A percentile compares a stretch with the other conserved stretches of the same genome.
phyloP scores from a whole-genome alignment of 768 basidiomycete species.

The Thelephora ganbajun region DNA sequence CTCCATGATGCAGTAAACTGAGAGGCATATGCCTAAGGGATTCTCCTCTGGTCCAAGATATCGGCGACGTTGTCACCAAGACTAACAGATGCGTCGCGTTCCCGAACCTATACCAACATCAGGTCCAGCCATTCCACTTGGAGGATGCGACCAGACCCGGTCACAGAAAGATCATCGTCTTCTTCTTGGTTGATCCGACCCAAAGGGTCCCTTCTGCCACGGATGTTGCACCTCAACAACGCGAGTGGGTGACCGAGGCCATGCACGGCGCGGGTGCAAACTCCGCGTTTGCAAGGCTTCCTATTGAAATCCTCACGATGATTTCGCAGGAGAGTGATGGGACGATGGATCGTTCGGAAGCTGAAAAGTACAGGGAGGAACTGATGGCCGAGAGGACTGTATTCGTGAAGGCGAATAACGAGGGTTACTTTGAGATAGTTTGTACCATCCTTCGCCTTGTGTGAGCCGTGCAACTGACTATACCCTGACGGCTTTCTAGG shows the following conservation, averaged over 20 bases:
- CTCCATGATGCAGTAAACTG: background rate
- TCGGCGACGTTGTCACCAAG: slow-evolving; percentile 17
- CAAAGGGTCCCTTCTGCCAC: slow-evolving; percentile 17
- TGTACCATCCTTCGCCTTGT: background rate
- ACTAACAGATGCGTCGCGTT: slow-evolving; percentile 19
- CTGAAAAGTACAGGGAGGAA: slow-evolving; percentile 6
- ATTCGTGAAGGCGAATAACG: slow-evolving; percentile 5
- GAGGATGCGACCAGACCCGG: slow-evolving; percentile 19
- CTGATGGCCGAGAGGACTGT: slow-evolving; percentile 11
- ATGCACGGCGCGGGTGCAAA: slow-evolving; percentile 4
- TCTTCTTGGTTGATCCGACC: slow-evolving; percentile 25
- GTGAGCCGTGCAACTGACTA: background rate
- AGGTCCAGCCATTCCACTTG: slow-evolving; percentile 21
- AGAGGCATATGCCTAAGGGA: background rate
- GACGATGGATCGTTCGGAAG: slow-evolving; percentile 6
- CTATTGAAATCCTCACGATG: slow-evolving; percentile 9
- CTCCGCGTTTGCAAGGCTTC: slow-evolving; percentile 5
- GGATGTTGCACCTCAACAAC: slow-evolving; percentile 20
- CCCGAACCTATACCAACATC: slow-evolving; percentile 25
- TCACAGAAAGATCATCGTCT: slow-evolving; percentile 23
- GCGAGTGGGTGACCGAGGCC: slow-evolving; percentile 13
- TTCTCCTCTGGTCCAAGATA: slow-evolving; percentile 9
- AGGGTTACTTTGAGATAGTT: slow-evolving; percentile 3
- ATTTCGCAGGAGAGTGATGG: slow-evolving; percentile 6
- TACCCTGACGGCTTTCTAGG: background rate